Base-by-base conservation (phyloP, 2,329 filamentous ascomycete genomes). In the Xylaria arbuscula region DNA sequence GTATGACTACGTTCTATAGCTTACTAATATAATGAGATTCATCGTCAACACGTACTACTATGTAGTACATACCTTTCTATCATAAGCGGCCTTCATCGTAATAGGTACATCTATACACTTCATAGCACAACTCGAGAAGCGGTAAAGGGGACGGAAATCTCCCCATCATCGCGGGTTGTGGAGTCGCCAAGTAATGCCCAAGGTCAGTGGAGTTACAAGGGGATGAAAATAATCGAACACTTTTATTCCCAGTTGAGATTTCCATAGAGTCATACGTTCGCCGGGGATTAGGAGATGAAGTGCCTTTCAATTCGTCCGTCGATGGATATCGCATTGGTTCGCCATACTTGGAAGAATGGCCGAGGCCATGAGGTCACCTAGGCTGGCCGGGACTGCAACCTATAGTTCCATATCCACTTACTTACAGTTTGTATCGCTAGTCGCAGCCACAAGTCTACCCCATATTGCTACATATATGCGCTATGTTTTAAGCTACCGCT, bases 221-320 rank as follows among this genome's bases (percentile, higher is more conserved):
- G 32, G 28, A 6, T 58, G 28, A 34, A 17, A 45, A 47, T 2
- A 57, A 45, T 22, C 28, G 13, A 8, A 6, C 48, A 51, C 45
- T 38, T 36, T 13, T 19, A 22, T n/a, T 9, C 9, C 38, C 45
- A 13, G 19, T 22, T 32, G 5, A 34, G 2, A 47, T n/a, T 17
- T 15, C 17, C 28, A 15, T 64, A 28, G 59, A 55, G 36, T 59
- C 22, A 56, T 42, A 50, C 24, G 47, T 40, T 64, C 17, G 36
- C 48, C 19, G 40, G 63, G 42, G 19, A 40, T 56, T 34, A 56
- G 50, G 63, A 48, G 57, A 66, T 51, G 51, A 62, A 57, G 17
- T 28, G 24, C 19, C 36, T 28, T 51, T 42, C 45, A n/a, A 57
- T 56, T 62, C 36, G n/a, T 42, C 53, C 42, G 28, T 28, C 28